Evolutionary conservation across 352 stramenopile genomes (phyloP), one percentile per base, ranked within the genome.

Genomic region (Phytopythium boreale): DNA sequence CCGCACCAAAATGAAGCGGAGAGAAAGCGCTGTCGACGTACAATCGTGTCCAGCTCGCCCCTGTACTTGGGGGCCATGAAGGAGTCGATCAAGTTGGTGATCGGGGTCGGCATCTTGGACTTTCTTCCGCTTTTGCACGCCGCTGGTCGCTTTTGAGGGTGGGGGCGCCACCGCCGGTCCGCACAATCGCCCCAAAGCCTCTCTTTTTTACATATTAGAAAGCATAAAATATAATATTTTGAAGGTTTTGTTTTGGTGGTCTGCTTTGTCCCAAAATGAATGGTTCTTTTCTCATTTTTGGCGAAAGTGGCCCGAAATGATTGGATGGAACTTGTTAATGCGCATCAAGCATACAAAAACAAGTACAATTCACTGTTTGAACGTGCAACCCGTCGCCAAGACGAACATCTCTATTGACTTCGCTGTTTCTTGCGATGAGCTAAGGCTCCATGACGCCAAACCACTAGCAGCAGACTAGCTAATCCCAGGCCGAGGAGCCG

Each of bases 401-500:
- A 41, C 36, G 39, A 14, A 46, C 17, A 46, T 46, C 39, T 46
- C 39, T 46, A 46, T 46, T 46, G 39, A 59, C 7, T 36, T 58
- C 44, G 44, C 39, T 58, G 17, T 36, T n/a, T 46, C 39, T 46
- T 6, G 39, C 39, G 4, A 22, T 46, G 39, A 2, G n/a, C 36
- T 41, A 3, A 15, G 12, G 36, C 36, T 4, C 12, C 36, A 3
- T 41, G 36, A 41, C 8, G 36, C 34, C 34, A 17, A 19, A 27
- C 55, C 8, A 43, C 36, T 12, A 24, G 55, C 20, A 15, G 56
- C 47, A 24, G 37, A 53, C 10, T 39, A 55, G 70, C 59, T 84
- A 90, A 64, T 94, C 83, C 86, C 86, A 94, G 10, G 83, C 79
- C 6, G 83, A 92, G 2, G 77, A 73, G 31, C 86, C 86, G 24